A percentile compares a stretch with the other conserved stretches of the same genome.
phyloP scores from a whole-genome alignment of 2,329 filamentous ascomycete species.

The Alternaria panax region DNA sequence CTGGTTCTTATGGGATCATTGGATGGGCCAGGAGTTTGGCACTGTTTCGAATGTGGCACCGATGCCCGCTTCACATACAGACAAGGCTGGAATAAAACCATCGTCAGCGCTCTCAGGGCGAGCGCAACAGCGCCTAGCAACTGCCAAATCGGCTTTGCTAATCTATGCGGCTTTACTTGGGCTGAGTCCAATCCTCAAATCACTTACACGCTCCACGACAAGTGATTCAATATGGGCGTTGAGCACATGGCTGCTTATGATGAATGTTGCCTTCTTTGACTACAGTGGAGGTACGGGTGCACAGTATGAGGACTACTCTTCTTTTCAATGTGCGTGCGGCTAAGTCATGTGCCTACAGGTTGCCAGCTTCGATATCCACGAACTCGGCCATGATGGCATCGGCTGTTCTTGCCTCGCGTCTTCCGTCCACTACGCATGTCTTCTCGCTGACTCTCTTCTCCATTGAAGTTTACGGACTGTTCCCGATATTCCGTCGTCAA shows the following conservation, averaged over 20 bases:
- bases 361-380: conserved; percentile 81
- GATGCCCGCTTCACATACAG: conserved; percentile 1
- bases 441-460: conserved; percentile 95
- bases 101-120: conserved; percentile 58
- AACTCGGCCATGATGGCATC: conserved; percentile 97
- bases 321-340: not conserved
- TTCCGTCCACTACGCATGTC: conserved; percentile 90
- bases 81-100: not conserved
- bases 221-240: conserved; percentile 98
- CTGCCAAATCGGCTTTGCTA: conserved; percentile 88
- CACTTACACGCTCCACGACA: conserved; percentile 90
- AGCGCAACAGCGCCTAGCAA: conserved; percentile 73
- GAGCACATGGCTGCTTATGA: conserved; percentile 88
- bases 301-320: conserved; percentile 45
- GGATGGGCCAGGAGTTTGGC: conserved; percentile 76
- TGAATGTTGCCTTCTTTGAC: conserved; percentile 98
- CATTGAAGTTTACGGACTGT: conserved; percentile 96
- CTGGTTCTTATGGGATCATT: conserved; percentile 91
- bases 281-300: conserved; percentile 76
- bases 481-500: conserved; percentile 95
- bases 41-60: conserved; percentile 50
- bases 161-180: conserved; percentile 94
- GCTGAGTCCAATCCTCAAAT: conserved; percentile 93
- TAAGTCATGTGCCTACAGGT: conserved; percentile 54
- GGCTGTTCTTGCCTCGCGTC: conserved; percentile 87